Evolutionary conservation across 2,329 filamentous ascomycete species (phyloP).

Genomic region (Decorospora gaudefroyi): DNA sequence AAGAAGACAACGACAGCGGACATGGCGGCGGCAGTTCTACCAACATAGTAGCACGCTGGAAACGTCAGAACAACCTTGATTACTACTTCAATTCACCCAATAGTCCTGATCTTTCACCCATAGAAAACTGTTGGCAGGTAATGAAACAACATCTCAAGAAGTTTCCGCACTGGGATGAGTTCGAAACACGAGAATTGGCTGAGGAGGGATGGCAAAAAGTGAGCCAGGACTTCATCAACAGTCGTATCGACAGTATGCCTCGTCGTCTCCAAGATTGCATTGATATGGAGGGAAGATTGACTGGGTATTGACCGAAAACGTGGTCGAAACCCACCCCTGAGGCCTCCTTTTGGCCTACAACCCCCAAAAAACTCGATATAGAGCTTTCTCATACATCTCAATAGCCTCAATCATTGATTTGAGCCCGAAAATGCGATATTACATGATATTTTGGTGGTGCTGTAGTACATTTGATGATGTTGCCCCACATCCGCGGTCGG

Average conservation of each 20-base stretch:
- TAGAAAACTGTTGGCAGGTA: slow-evolving; percentile 17
- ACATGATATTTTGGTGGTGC: too few relatives aligned
- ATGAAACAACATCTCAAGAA: slow-evolving; percentile 13
- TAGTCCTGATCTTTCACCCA: slow-evolving; percentile 13
- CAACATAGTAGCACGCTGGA: slow-evolving; percentile 14
- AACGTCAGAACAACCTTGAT: slow-evolving; percentile 7
- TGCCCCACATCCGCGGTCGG: too few relatives aligned
- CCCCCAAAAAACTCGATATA: too few relatives aligned
- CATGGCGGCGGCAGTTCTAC: slow-evolving; percentile 3
- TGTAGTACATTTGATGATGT: too few relatives aligned
- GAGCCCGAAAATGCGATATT: too few relatives aligned
- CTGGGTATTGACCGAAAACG: too few relatives aligned
- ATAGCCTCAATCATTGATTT: too few relatives aligned
- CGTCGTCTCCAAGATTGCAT: slow-evolving; percentile 4
- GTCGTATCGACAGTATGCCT: slow-evolving; percentile 6
- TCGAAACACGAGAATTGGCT: too few relatives aligned
- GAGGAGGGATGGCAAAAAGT: slow-evolving; percentile 8
- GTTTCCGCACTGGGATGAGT: slow-evolving; percentile 11
- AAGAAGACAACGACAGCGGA: slow-evolving; percentile 15
- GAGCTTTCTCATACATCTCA: too few relatives aligned
- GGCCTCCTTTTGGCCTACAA: too few relatives aligned
- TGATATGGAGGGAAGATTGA: slow-evolving; percentile 11
- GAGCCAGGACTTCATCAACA: slow-evolving; percentile 7
- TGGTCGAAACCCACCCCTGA: too few relatives aligned
- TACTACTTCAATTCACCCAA: slow-evolving; percentile 15